Percentiles rank a stretch among this genome's conserved stretches.
These are phyloP conservation scores for Yarrowia divulgata DNA, from an alignment of 805 yeast species.

Conservation along the genomic window DNA sequence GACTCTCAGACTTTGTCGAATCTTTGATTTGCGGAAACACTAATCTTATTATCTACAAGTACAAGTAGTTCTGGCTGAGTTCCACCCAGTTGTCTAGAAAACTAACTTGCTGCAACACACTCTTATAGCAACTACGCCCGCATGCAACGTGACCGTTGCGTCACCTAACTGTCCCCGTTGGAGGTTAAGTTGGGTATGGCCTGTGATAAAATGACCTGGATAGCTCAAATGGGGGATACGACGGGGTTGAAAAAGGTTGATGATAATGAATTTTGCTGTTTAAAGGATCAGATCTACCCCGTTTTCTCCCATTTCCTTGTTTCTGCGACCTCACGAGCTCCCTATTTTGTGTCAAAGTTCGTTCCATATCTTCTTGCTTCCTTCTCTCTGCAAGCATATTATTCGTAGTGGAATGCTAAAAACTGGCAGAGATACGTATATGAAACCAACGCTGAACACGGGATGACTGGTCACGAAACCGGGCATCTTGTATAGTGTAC, in stretches of 20 bases:
- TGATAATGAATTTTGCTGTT: no score
- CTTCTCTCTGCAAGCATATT: conserved; percentile 2
- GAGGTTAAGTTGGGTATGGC: conserved; percentile 1
- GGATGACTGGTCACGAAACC: no score
- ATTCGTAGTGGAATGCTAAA: not conserved
- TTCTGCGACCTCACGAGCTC: not conserved
- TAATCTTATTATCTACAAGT: not conserved
- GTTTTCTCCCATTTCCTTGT: not conserved
- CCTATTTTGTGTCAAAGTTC: not conserved
- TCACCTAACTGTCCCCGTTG: conserved; percentile 24
- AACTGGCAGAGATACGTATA: not conserved
- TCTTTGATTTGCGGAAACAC: conserved; percentile 15
- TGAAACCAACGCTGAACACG: no score
- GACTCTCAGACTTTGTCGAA: not conserved
- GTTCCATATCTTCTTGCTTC: not conserved
- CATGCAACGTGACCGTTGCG: conserved; percentile 36
- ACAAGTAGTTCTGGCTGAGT: not conserved
- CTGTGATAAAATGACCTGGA: not conserved
- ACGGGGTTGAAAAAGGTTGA: no score
- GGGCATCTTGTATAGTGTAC: no score
- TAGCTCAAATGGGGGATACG: no score
- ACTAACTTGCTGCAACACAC: conserved; percentile 21
- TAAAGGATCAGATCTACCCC: not conserved
- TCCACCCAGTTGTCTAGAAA: conserved; percentile 9
- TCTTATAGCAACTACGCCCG: conserved; percentile 30